Evolutionary conservation across 345 rosid species (phyloP), one percentile per base, ranked within the genome.

Genomic region (Hibiscus trionum): DNA sequence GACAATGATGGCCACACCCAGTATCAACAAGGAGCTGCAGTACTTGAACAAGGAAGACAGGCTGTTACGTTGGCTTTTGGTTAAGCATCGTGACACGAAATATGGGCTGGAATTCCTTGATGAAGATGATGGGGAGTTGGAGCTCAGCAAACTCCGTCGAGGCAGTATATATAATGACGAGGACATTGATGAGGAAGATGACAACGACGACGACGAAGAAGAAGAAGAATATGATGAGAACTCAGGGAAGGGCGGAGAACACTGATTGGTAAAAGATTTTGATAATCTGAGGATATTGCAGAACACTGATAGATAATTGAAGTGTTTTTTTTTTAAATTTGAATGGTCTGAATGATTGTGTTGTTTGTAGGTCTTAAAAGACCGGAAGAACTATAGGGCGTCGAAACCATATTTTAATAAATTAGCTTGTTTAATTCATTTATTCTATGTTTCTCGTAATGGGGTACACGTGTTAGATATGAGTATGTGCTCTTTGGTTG

Each of bases 1-100:
- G 86, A 89, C 91, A 31, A 90, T 91, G 98, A 93, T 90, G 94
- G 87, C 98, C 50, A 88, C 93, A 1, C 96, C 96, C 73, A 90
- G 90, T 84, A 85, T 95, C 73, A 92, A 89, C 84, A 95, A 92
- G 82, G 98, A 92, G 84, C 89, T 92, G 73, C 97, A 88, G 47
- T 95, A 95, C 83, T 81, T 95, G 72, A 92, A 92, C 87, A 89
- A 93, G 87, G 99, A 95, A 81, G 99, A 95, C 78, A 87, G 90
- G 31, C 76, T 95, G 24, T 82, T 95, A 53, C 91, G 96, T 1
- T 95, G 97, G 97, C 96, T 95, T 77, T 88, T 92, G 15, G 97
- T 92, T 65, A 90, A 92, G 73, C 96, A 92, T 80, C 86, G 96
- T 2, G 80, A 83, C 77, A 67, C 76, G 33, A 81, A 82, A 69